Conservation (phyloP, 257 asterid genomes). For the Penstemon barbatus region DNA sequence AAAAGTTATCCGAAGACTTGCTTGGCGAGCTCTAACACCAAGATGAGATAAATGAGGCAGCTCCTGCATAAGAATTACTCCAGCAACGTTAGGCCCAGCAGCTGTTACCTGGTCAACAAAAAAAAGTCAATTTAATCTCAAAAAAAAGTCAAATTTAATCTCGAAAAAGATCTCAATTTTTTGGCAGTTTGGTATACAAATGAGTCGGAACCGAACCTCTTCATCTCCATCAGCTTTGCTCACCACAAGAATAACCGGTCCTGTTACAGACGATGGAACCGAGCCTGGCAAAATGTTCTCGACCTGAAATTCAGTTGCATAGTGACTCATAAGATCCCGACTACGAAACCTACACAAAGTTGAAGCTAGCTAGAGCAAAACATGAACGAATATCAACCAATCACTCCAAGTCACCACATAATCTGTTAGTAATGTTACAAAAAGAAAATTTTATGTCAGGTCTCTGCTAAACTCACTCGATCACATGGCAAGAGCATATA, state of each 20-base stretch:
- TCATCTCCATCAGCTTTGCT: constrained; percentile 97
- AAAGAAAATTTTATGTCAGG: no score
- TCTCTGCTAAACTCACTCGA: no score
- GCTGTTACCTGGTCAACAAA: constrained; percentile 65
- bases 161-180: background rate
- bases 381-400: no score
- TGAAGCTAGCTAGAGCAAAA: no score
- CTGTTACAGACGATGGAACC: constrained; percentile 63
- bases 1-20: constrained; percentile 33
- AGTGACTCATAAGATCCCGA: background rate
- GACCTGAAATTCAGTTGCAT: constrained; percentile 53
- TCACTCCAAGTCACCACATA: no score
- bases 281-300: constrained; percentile 82
- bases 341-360: no score
- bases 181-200: background rate
- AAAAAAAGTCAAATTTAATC: no score
- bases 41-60: constrained; percentile 99
- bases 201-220: constrained; percentile 52
- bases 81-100: constrained; percentile 75
- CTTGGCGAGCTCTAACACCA: constrained; percentile 99
- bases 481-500: no score
- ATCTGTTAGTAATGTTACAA: no score
- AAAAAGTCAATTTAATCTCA: no score
- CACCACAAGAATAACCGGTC: constrained; percentile 87
- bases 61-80: constrained; percentile 90